Conservation (phyloP, 1,284 basidiomycete species). For the Heterobasidion occidentale region DNA sequence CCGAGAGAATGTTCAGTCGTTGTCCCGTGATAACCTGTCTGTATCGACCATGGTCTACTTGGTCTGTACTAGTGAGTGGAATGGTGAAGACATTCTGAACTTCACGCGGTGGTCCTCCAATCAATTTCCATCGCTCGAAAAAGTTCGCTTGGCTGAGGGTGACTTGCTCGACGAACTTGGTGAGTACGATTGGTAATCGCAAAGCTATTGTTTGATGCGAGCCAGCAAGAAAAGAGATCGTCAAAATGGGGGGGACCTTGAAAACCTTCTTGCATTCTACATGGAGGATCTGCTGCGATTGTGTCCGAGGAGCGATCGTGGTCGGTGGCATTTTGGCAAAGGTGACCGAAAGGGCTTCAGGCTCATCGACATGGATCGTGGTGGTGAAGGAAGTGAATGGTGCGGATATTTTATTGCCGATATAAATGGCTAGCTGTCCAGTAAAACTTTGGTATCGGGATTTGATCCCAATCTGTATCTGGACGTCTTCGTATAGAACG, state of each 20-base stretch:
- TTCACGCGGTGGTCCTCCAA: constrained; percentile 91
- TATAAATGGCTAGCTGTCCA: constrained; percentile 88
- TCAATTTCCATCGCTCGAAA: constrained; percentile 97
- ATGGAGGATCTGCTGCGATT: constrained; percentile 89
- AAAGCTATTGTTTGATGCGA: constrained; percentile 83
- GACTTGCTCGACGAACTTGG: constrained; percentile 93
- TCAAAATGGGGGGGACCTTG: constrained; percentile 71
- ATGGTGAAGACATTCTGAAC: constrained; percentile 86
- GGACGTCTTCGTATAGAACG: constrained; percentile 91
- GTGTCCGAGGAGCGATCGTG: constrained; percentile 74
- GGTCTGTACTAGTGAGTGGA: constrained; percentile 53
- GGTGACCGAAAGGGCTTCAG: constrained; percentile 69
- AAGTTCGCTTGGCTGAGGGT: constrained; percentile 80
- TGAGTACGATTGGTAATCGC: constrained; percentile 80
- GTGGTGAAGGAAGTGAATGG: constrained; percentile 88
- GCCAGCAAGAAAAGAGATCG: constrained; percentile 88
- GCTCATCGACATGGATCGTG: constrained; percentile 66
- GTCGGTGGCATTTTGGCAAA: constrained; percentile 88
- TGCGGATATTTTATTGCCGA: constrained; percentile 91
- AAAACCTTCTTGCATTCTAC: constrained; percentile 93
- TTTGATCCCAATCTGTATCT: constrained; percentile 94
- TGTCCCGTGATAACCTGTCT: constrained; percentile 73
- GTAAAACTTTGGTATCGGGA: constrained; percentile 91
- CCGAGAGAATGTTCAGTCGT: constrained; percentile 69
- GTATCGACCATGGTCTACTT: constrained; percentile 71